Evolutionary conservation across 2,329 filamentous ascomycete genomes (phyloP).

Genomic region (Cordyceps tenuipes): DNA sequence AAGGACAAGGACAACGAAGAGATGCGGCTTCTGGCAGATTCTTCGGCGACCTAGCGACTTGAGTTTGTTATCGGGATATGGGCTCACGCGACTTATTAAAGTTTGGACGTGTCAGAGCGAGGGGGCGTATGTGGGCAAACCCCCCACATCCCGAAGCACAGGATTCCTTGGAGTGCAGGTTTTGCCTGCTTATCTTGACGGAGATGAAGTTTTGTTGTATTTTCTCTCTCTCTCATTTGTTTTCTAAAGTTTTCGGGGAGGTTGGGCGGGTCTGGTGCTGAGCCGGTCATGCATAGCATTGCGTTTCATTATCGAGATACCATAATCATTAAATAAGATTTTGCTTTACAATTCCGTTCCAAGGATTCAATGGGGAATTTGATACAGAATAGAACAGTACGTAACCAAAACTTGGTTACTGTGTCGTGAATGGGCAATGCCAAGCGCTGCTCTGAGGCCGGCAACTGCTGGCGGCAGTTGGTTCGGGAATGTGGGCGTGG

Average conservation of each 20-base stretch:
- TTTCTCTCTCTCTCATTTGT: background rate
- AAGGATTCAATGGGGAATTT: too few species aligned
- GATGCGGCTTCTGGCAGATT: background rate
- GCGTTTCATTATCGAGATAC: background rate
- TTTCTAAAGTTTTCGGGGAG: background rate
- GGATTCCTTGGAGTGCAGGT: background rate
- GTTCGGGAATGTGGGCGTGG: background rate
- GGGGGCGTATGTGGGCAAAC: background rate
- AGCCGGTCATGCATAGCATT: background rate
- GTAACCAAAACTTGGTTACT: too few species aligned
- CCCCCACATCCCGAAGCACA: constrained; percentile 2
- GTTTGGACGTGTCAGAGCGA: constrained; percentile 1
- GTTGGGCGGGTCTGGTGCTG: background rate
- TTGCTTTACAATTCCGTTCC: too few species aligned
- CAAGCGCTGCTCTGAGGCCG: background rate
- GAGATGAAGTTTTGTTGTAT: background rate
- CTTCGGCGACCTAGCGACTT: too few species aligned
- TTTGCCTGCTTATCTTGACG: background rate
- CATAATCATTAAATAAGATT: background rate
- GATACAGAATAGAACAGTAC: background rate
- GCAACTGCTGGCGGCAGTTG: too few species aligned
- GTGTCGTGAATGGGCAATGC: too few species aligned
- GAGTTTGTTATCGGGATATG: background rate
- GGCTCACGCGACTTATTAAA: background rate
- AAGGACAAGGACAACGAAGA: background rate